phyloP scores from a whole-genome alignment of 2,329 filamentous ascomycete species.

The Talaromyces albobiverticillius region DNA sequence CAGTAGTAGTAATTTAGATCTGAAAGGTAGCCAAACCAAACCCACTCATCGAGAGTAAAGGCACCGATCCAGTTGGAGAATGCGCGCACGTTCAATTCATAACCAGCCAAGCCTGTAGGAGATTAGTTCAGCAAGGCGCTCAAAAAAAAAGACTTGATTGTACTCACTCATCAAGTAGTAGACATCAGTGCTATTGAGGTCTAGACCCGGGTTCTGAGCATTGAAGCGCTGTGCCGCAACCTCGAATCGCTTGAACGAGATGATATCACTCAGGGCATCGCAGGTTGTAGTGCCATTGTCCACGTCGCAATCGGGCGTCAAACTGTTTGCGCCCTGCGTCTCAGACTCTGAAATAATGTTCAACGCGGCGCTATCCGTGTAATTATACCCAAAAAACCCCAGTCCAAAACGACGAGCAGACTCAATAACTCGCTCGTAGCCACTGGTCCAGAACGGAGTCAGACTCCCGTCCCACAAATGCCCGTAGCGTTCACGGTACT shows the following conservation, averaged over 20 bases:
- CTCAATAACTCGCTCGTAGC: conserved; percentile 20
- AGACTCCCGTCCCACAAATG: conserved; percentile 17
- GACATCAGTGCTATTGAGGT: conserved; percentile 19
- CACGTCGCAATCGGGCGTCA: conserved; percentile 19
- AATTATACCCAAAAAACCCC: conserved; percentile 23
- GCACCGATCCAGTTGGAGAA: conserved; percentile 23
- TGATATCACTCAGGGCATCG: conserved; percentile 7
- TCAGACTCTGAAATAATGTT: conserved; percentile 22
- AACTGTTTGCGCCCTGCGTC: conserved; percentile 21
- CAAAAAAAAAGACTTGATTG: too few species aligned
- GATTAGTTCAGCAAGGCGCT: background rate
- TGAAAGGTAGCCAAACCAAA: conserved; percentile 19
- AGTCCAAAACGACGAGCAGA: conserved; percentile 23
- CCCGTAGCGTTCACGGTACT: conserved; percentile 22
- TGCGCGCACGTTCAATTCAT: conserved; percentile 20
- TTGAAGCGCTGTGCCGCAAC: conserved; percentile 22
- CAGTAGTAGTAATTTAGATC: conserved; percentile 23
- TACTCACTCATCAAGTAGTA: conserved; percentile 22
- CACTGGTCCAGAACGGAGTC: conserved; percentile 20
- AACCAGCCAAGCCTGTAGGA: conserved; percentile 19
- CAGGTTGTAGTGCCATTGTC: conserved; percentile 17
- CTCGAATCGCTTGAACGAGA: conserved; percentile 16
- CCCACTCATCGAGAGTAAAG: conserved; percentile 24
- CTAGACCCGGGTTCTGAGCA: conserved; percentile 20
- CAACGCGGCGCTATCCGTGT: conserved; percentile 21